These are phyloP conservation scores for Nicotiana paniculata DNA, from an alignment of 257 asterid genomes.

Conservation along the genomic window DNA sequence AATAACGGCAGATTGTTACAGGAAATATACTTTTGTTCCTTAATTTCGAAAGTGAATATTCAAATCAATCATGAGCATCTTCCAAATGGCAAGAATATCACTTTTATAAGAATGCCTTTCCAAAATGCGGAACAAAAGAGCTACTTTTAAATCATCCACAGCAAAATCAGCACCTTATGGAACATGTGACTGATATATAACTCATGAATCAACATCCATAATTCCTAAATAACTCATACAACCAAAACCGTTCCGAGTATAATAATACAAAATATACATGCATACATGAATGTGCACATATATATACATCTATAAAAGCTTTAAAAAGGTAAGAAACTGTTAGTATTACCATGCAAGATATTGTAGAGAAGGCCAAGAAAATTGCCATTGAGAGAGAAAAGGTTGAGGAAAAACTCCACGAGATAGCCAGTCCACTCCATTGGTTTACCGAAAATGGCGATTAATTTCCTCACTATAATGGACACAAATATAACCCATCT, in stretches of 20 bases:
- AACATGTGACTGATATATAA: slow-evolving; percentile 2
- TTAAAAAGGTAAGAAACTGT: not conserved
- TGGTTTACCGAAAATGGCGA: slow-evolving; percentile 56
- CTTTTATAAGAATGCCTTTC: not conserved
- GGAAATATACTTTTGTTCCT: not conserved
- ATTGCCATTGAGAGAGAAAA: slow-evolving; percentile 63
- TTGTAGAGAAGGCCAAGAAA: slow-evolving; percentile 42
- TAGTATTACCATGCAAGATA: slow-evolving; percentile 47
- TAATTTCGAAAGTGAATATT: not conserved
- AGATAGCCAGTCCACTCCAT: slow-evolving; percentile 66
- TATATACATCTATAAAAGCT: too few relatives aligned
- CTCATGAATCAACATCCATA: not conserved
- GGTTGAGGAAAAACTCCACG: slow-evolving; percentile 69
- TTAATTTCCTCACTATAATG: slow-evolving; percentile 50
- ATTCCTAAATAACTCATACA: not conserved
- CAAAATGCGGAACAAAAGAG: not conserved
- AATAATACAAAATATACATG: not conserved
- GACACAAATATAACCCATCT: slow-evolving; percentile 82
- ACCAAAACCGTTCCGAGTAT: not conserved
- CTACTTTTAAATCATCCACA: not conserved
- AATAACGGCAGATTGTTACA: not conserved
- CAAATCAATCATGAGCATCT: not conserved
- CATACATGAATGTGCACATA: not conserved
- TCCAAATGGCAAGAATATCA: not conserved
- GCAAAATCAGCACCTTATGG: not conserved